These are phyloP conservation scores for Didymella glomerata DNA, from an alignment of 2,329 filamentous ascomycete genomes.

Conservation along the genomic window DNA sequence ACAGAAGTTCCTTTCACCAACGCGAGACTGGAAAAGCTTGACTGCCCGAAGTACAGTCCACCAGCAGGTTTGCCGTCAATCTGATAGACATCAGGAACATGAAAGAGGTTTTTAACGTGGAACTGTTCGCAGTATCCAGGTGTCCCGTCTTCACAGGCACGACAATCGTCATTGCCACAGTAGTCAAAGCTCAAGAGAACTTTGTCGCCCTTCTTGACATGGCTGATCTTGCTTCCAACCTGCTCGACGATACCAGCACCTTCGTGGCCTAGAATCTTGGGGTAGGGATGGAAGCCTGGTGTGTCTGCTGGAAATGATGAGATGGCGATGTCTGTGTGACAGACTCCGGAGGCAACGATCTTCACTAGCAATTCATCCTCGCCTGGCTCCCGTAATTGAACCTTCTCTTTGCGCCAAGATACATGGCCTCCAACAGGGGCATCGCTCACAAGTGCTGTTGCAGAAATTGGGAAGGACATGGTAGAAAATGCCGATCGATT, in stretches of 20 bases:
- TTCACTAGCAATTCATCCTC: constrained; percentile 62
- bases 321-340: constrained; percentile 63
- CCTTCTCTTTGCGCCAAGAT: constrained; percentile 53
- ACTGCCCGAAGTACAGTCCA: constrained; percentile 59
- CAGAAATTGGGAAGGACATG: constrained; percentile 23
- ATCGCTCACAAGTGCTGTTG: constrained; percentile 52
- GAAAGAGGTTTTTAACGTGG: constrained; percentile 57
- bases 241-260: constrained; percentile 61
- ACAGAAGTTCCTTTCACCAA: constrained; percentile 53
- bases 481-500: background rate
- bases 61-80: constrained; percentile 38
- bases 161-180: constrained; percentile 57
- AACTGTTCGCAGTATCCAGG: constrained; percentile 61
- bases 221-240: constrained; percentile 53
- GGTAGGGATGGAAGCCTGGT: constrained; percentile 50
- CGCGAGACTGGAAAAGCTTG: constrained; percentile 54
- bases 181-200: constrained; percentile 60
- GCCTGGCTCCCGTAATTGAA: constrained; percentile 47
- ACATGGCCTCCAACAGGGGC: constrained; percentile 46
- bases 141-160: constrained; percentile 57
- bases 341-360: constrained; percentile 63
- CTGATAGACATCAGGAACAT: constrained; percentile 38
- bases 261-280: constrained; percentile 63
- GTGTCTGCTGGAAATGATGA: constrained; percentile 51
- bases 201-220: constrained; percentile 56